These are phyloP conservation scores for Lachnum nothofagi DNA, from an alignment of 2,329 filamentous ascomycete genomes.

Conservation along the genomic window DNA sequence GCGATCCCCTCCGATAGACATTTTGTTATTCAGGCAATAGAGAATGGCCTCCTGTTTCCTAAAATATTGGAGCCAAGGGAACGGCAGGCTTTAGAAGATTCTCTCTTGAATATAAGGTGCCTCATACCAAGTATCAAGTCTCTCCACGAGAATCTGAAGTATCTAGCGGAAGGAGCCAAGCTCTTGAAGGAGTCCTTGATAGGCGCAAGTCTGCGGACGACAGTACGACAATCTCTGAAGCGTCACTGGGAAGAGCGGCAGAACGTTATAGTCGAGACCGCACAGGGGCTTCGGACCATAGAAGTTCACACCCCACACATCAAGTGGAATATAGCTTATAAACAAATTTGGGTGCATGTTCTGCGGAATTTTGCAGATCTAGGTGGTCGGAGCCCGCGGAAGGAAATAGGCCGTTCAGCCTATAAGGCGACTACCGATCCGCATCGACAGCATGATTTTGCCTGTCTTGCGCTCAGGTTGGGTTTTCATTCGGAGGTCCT, in stretches of 20 bases:
- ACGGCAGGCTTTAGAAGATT: background rate
- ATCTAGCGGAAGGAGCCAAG: background rate
- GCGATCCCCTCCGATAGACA: background rate
- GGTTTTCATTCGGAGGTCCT: background rate
- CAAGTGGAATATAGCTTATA: conserved; percentile 4
- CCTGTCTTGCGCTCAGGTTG: background rate
- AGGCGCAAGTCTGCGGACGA: background rate
- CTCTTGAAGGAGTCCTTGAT: background rate
- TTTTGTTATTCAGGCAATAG: conserved; percentile 5
- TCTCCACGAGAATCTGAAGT: conserved; percentile 1
- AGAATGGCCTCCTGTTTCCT: conserved; percentile 1
- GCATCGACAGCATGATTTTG: background rate
- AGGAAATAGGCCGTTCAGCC: background rate
- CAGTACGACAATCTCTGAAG: background rate
- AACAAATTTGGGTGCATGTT: conserved; percentile 7
- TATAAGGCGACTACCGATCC: background rate
- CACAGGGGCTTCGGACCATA: background rate
- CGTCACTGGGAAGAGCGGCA: background rate
- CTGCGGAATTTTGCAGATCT: conserved; percentile 8
- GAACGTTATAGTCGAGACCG: background rate
- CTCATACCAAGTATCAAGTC: conserved; percentile 2
- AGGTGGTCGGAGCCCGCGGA: conserved; percentile 2
- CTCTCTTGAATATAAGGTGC: background rate
- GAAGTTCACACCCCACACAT: background rate
- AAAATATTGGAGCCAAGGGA: background rate